These are phyloP conservation scores for Fusarium equiseti DNA, from an alignment of 2,329 filamentous ascomycete species.

Conservation along the genomic window DNA sequence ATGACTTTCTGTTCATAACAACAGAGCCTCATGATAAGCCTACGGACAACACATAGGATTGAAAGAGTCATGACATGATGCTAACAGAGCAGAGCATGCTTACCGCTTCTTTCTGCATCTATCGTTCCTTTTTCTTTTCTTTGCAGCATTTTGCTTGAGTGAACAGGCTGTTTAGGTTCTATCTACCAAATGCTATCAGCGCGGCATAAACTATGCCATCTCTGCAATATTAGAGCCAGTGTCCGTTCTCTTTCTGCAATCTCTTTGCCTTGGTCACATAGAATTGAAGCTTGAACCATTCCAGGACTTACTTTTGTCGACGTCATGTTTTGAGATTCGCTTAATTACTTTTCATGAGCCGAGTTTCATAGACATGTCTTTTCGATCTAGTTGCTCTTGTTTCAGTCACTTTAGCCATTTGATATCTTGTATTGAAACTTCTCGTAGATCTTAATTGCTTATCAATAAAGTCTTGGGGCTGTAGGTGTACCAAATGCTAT, in stretches of 20 bases:
- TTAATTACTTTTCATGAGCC: not conserved
- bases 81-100: not conserved
- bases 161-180: not conserved
- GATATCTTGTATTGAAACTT: conserved; percentile 20
- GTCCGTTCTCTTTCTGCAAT: not conserved
- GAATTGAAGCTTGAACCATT: not conserved
- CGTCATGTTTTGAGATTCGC: not conserved
- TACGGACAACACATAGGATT: not conserved
- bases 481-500: no score
- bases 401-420: not conserved
- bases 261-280: not conserved
- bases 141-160: not conserved
- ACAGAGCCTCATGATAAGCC: not conserved
- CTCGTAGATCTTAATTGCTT: conserved; percentile 65
- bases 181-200: not conserved
- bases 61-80: not conserved
- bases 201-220: not conserved
- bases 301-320: not conserved
- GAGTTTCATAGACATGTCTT: not conserved
- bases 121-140: not conserved
- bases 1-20: not conserved
- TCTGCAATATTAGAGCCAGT: not conserved
- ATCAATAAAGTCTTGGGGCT: conserved; percentile 51
- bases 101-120: not conserved
- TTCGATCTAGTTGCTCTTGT: not conserved